Percentiles rank a stretch among this genome's conserved stretches.
Evolutionary conservation across 768 basidiomycete species (phyloP).

Genomic region (Tylopilus balloui): DNA sequence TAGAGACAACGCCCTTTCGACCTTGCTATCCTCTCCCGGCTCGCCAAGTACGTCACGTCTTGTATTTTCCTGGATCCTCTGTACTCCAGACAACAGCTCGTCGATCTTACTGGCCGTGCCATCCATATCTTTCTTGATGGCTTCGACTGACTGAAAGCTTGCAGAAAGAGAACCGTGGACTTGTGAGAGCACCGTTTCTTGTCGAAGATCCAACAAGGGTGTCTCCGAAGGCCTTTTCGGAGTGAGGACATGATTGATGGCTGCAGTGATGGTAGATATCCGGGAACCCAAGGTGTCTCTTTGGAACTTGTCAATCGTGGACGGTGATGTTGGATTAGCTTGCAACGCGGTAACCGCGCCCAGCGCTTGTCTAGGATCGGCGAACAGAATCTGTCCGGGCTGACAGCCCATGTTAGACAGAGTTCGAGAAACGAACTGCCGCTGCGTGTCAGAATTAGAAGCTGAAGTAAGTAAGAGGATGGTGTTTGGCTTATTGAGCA

Average conservation of each 20-base stretch:
- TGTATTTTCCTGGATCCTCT: slow-evolving; percentile 36
- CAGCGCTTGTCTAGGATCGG: slow-evolving; percentile 58
- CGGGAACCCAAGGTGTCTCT: slow-evolving; percentile 55
- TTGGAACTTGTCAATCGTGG: slow-evolving; percentile 61
- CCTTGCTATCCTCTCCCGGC: slow-evolving; percentile 17
- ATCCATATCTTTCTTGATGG: slow-evolving; percentile 33
- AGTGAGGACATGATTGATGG: slow-evolving; percentile 31
- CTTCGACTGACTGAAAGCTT: slow-evolving; percentile 31
- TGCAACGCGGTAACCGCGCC: slow-evolving; percentile 48
- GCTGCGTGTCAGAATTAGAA: slow-evolving; percentile 13
- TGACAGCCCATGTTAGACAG: slow-evolving; percentile 22
- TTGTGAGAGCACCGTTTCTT: slow-evolving; percentile 36
- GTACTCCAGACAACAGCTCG: slow-evolving; percentile 36
- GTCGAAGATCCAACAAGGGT: slow-evolving; percentile 28
- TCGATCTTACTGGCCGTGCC: slow-evolving; percentile 33
- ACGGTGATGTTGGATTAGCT: slow-evolving; percentile 40
- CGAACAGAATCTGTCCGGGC: slow-evolving; percentile 37
- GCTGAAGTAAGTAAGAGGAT: slow-evolving; percentile 42
- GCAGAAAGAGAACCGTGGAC: slow-evolving; percentile 39
- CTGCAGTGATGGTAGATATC: slow-evolving; percentile 45
- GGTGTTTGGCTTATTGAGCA: slow-evolving; percentile 37
- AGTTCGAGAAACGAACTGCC: slow-evolving; percentile 18
- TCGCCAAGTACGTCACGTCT: slow-evolving; percentile 38
- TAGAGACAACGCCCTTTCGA: slow-evolving; percentile 28
- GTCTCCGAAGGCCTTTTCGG: slow-evolving; percentile 1